Conservation (phyloP, 768 basidiomycete genomes). For the Hygrophorus pudorinus region DNA sequence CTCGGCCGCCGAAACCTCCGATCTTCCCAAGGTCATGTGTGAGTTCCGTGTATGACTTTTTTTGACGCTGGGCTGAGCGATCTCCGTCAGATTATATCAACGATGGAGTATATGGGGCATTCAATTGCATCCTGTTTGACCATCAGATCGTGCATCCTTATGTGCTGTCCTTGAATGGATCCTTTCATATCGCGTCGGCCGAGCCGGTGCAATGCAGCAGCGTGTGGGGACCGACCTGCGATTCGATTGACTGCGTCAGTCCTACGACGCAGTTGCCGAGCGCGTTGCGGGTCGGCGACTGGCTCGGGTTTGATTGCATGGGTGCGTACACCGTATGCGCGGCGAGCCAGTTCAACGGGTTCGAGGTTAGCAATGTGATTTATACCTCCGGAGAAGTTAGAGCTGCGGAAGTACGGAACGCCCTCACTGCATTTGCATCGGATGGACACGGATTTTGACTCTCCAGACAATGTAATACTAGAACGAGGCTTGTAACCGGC, state of each 20-base stretch:
- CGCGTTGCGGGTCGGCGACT: constrained; percentile 82
- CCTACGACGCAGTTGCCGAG: constrained; percentile 50
- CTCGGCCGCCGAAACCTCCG: constrained; percentile 22
- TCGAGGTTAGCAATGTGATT: constrained; percentile 67
- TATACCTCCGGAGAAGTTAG: constrained; percentile 63
- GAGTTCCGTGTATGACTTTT: constrained; percentile 34
- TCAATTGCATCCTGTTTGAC: constrained; percentile 96
- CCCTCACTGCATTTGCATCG: constrained; percentile 39
- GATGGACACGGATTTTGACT: constrained; percentile 28
- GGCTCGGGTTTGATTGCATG: constrained; percentile 98
- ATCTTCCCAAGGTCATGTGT: constrained; percentile 77
- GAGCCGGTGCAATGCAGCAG: constrained; percentile 42
- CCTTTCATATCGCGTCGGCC: constrained; percentile 42
- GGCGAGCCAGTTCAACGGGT: constrained; percentile 92
- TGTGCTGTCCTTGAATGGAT: constrained; percentile 60
- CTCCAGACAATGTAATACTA: constrained; percentile 6
- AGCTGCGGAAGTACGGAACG: constrained; percentile 39
- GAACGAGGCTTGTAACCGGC: no score
- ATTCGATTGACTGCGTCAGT: constrained; percentile 91
- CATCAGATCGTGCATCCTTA: constrained; percentile 87
- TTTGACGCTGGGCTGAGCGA: constrained; percentile 14
- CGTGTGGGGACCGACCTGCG: constrained; percentile 98
- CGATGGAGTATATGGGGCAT: constrained; percentile 96
- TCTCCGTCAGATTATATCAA: constrained; percentile 87
- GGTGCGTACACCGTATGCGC: constrained; percentile 99